Conservation (phyloP, 2,329 filamentous ascomycete genomes). For the Colletotrichum limetticola region DNA sequence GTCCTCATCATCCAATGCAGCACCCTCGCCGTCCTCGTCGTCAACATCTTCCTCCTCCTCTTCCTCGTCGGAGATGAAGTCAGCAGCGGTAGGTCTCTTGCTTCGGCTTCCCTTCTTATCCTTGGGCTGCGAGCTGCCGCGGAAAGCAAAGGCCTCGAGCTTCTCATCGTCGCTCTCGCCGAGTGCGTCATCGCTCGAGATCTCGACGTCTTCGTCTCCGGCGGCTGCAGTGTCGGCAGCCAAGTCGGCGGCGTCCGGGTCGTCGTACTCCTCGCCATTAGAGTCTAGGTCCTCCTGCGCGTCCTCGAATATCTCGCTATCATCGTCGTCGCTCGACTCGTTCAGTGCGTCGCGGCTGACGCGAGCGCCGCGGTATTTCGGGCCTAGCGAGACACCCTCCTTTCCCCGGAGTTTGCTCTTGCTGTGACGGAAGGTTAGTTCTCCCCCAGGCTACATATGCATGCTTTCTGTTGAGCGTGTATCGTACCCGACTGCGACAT, state of each 20-base stretch:
- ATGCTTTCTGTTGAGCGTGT: background rate
- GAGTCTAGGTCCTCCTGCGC: slow-evolving; percentile 45
- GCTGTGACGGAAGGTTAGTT: slow-evolving; percentile 48
- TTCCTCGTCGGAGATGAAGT: slow-evolving; percentile 65
- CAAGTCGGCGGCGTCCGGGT: slow-evolving; percentile 66
- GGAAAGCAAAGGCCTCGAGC: slow-evolving; percentile 78
- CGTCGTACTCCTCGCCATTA: slow-evolving; percentile 62
- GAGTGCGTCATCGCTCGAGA: slow-evolving; percentile 76
- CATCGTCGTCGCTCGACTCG: slow-evolving; percentile 52
- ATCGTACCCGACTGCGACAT: slow-evolving; percentile 76
- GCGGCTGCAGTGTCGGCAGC: slow-evolving; percentile 57
- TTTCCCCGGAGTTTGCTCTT: slow-evolving; percentile 87
- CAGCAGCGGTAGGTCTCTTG: slow-evolving; percentile 62
- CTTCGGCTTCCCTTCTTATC: slow-evolving; percentile 39
- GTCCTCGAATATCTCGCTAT: slow-evolving; percentile 59
- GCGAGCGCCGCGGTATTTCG: slow-evolving; percentile 81
- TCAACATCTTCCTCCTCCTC: slow-evolving; percentile 50
- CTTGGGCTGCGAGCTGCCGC: slow-evolving; percentile 66
- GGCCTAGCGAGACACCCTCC: slow-evolving; percentile 75
- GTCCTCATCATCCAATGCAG: slow-evolving; percentile 45
- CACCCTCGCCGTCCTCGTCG: slow-evolving; percentile 47
- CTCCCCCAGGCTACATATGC: background rate
- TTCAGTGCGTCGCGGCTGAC: slow-evolving; percentile 75
- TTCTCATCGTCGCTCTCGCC: slow-evolving; percentile 86
- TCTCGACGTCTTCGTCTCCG: slow-evolving; percentile 67